Conservation (phyloP, 2,329 filamentous ascomycete species). For the Endoconidiophora polonica region DNA sequence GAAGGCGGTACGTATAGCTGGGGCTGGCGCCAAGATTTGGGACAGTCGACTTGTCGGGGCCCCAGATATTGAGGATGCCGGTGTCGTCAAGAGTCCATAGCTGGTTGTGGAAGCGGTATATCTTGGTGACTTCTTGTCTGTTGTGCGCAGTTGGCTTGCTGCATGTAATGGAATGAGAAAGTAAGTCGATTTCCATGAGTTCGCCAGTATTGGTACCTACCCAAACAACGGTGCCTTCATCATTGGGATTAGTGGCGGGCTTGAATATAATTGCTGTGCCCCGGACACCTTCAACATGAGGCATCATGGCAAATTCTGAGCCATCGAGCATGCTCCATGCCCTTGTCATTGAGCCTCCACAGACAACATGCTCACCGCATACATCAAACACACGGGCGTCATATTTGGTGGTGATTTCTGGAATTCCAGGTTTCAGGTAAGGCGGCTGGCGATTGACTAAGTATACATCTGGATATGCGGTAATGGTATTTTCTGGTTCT, state of each 20-base stretch:
- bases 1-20: conserved; percentile 55
- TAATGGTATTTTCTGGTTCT: conserved; percentile 33
- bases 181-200: conserved; percentile 73
- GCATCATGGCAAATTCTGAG: conserved; percentile 61
- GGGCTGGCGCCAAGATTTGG: conserved; percentile 62
- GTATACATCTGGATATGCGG: conserved; percentile 68
- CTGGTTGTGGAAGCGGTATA: conserved; percentile 72
- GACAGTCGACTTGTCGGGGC: conserved; percentile 50
- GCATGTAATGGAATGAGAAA: conserved; percentile 50
- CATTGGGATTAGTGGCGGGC: conserved; percentile 56
- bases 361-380: conserved; percentile 75
- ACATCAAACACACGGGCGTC: conserved; percentile 77
- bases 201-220: conserved; percentile 81
- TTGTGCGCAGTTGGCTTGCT: conserved; percentile 59
- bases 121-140: conserved; percentile 63
- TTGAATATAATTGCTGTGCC: conserved; percentile 74
- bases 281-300: conserved; percentile 72
- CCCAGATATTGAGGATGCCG: conserved; percentile 77
- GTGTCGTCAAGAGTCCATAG: conserved; percentile 90
- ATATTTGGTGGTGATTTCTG: conserved; percentile 68
- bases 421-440: conserved; percentile 50
- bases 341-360: conserved; percentile 69
- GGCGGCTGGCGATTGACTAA: conserved; percentile 74
- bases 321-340: conserved; percentile 79
- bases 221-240: conserved; percentile 74